phyloP scores from a whole-genome alignment of 1,284 basidiomycete species.

The Sporisorium iseilematis-ciliati region DNA sequence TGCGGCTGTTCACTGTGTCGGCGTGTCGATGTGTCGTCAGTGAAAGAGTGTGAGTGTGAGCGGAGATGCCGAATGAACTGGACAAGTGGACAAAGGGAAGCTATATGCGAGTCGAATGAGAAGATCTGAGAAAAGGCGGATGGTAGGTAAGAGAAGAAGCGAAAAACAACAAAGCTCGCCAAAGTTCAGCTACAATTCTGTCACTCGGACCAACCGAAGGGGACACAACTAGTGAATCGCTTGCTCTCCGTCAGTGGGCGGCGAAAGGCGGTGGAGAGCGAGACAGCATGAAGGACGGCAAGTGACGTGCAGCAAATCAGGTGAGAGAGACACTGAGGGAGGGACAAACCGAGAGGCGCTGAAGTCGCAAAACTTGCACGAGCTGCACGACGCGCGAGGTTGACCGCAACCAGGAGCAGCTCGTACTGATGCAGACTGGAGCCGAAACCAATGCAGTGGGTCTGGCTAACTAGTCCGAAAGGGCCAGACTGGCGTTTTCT shows the following conservation, averaged over 20 bases:
- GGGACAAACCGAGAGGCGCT: background rate
- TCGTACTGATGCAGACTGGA: background rate
- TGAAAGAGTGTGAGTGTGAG: background rate
- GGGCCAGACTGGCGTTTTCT: background rate
- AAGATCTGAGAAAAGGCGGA: background rate
- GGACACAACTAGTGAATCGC: background rate
- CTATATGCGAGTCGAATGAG: background rate
- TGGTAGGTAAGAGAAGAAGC: background rate
- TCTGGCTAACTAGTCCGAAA: background rate
- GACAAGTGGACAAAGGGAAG: background rate
- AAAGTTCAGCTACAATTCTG: constrained; percentile 6
- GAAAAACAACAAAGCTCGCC: background rate
- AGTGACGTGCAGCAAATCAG: constrained; percentile 2
- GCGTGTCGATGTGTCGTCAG: constrained; percentile 1
- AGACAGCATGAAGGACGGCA: background rate
- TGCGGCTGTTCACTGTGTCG: too few species aligned
- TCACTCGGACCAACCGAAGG: background rate
- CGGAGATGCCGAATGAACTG: background rate
- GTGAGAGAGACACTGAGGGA: background rate
- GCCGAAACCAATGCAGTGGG: constrained; percentile 6
- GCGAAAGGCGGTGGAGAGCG: background rate
- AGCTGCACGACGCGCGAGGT: constrained; percentile 9
- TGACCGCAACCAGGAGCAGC: background rate
- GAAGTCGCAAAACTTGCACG: background rate
- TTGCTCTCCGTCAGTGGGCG: constrained; percentile 1